Percentiles rank a stretch among this genome's conserved stretches.
phyloP scores from a whole-genome alignment of 2,329 filamentous ascomycete genomes.

The Neocucurbitaria cava region DNA sequence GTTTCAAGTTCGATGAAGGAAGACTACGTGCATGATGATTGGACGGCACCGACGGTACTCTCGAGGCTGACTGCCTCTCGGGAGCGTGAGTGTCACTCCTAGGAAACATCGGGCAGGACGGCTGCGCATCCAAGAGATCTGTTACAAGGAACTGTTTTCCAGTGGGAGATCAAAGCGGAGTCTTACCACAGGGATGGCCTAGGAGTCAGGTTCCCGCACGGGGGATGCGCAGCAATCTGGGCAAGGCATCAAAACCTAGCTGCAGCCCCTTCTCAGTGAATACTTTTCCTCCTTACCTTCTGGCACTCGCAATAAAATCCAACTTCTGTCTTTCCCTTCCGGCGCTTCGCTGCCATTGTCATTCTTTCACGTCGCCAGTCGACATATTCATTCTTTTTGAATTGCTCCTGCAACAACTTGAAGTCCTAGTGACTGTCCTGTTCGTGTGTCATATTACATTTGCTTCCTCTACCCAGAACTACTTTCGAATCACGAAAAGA shows the following conservation, averaged over 20 bases:
- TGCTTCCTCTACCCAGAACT: conserved; percentile 6
- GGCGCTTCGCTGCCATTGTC: conserved; percentile 36
- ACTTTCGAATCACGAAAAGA: conserved; percentile 2
- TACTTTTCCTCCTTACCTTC: conserved; percentile 33
- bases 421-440: conserved; percentile 43
- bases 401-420: conserved; percentile 11
- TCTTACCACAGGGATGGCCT: conserved; percentile 19
- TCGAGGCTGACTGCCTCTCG: conserved; percentile 29
- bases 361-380: conserved; percentile 49
- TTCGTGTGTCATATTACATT: conserved; percentile 34
- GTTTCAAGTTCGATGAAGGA: conserved; percentile 41
- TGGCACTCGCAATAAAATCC: conserved; percentile 25
- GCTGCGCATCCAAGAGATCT: conserved; percentile 24
- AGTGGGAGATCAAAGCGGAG: conserved; percentile 25
- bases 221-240: conserved; percentile 13
- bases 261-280: conserved; percentile 13
- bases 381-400: conserved; percentile 43
- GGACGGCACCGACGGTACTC: conserved; percentile 15
- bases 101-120: conserved; percentile 21
- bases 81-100: conserved; percentile 22
- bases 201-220: conserved; percentile 13
- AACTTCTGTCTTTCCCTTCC: conserved; percentile 44
- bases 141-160: conserved; percentile 33
- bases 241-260: conserved; percentile 34
- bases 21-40: conserved; percentile 26